These are phyloP conservation scores for Cystobasidium onofrii DNA, from an alignment of 768 basidiomycete genomes.

Conservation along the genomic window DNA sequence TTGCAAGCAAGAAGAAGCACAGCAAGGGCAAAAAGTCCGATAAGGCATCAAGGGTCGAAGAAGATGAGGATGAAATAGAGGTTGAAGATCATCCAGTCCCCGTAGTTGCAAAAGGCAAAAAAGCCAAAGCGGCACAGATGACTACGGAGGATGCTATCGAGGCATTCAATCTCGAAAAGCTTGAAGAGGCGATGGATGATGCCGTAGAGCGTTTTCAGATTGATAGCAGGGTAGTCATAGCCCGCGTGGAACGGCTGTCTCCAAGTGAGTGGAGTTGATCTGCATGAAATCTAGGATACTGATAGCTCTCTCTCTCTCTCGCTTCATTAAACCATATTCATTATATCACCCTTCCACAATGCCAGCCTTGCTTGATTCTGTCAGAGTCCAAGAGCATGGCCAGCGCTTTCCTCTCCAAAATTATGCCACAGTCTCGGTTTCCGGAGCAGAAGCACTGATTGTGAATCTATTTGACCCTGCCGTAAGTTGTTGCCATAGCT, in stretches of 20 bases:
- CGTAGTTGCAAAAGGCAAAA: conserved; percentile 25
- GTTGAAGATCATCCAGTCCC: conserved; percentile 26
- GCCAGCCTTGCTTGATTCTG: conserved; percentile 15
- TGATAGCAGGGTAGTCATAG: not conserved
- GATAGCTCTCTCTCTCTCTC: no score
- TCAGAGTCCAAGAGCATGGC: conserved; percentile 23
- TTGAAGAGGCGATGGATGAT: conserved; percentile 24
- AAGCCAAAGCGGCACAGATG: conserved; percentile 16
- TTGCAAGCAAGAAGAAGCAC: conserved; percentile 19
- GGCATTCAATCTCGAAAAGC: conserved; percentile 18
- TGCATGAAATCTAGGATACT: no score
- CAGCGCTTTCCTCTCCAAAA: conserved; percentile 2
- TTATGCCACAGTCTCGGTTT: conserved; percentile 20
- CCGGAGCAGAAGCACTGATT: conserved; percentile 4
- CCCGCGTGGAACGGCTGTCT: conserved; percentile 13
- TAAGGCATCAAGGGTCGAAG: not conserved
- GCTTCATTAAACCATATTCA: no score
- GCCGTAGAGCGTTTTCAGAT: conserved; percentile 13
- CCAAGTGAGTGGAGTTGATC: conserved; percentile 18
- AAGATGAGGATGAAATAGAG: conserved; percentile 26
- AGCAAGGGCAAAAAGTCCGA: conserved; percentile 1
- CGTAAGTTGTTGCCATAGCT: no score
- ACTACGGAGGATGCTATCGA: conserved; percentile 17
- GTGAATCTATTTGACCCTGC: conserved; percentile 24
- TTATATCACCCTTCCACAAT: no score